These are phyloP conservation scores for Colletotrichum liaoningense DNA, from an alignment of 2,329 filamentous ascomycete genomes.

Conservation along the genomic window DNA sequence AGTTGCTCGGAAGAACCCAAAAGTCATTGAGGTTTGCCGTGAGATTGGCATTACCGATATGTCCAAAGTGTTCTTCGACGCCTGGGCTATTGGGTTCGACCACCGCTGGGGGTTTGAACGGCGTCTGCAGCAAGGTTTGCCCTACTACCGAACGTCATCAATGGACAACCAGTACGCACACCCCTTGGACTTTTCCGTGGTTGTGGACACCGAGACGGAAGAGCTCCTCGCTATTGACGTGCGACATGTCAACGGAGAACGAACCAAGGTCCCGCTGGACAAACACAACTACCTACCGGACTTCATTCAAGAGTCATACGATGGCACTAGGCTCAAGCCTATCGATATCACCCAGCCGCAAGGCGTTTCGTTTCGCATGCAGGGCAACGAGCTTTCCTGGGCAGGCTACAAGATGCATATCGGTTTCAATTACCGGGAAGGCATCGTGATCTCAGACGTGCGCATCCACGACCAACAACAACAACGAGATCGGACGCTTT, in stretches of 20 bases:
- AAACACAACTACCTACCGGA: conserved; percentile 59
- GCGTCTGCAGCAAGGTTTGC: not conserved
- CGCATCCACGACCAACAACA: not conserved
- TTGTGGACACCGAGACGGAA: conserved; percentile 58
- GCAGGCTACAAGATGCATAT: not conserved
- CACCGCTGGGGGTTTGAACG: not conserved
- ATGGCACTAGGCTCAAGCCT: not conserved
- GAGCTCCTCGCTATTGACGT: conserved; percentile 59
- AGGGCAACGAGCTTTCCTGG: not conserved
- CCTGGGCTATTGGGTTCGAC: not conserved
- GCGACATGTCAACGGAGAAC: conserved; percentile 63
- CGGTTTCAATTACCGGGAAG: not conserved
- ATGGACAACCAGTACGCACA: conserved; percentile 29
- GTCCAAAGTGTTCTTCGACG: not conserved
- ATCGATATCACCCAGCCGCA: not conserved
- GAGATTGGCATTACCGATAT: not conserved
- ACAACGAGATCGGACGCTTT: not conserved
- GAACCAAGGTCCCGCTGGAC: conserved; percentile 68
- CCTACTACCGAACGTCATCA: not conserved
- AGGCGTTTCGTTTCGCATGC: not conserved
- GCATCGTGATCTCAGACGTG: not conserved
- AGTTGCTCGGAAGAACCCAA: not conserved
- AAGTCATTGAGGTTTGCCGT: not conserved
- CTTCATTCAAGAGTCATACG: not conserved
- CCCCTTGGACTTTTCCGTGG: conserved; percentile 55